A percentile compares a stretch with the other conserved stretches of the same genome.
Evolutionary conservation across 345 rosid species (phyloP).

Genomic region (Pugionium cornutum): DNA sequence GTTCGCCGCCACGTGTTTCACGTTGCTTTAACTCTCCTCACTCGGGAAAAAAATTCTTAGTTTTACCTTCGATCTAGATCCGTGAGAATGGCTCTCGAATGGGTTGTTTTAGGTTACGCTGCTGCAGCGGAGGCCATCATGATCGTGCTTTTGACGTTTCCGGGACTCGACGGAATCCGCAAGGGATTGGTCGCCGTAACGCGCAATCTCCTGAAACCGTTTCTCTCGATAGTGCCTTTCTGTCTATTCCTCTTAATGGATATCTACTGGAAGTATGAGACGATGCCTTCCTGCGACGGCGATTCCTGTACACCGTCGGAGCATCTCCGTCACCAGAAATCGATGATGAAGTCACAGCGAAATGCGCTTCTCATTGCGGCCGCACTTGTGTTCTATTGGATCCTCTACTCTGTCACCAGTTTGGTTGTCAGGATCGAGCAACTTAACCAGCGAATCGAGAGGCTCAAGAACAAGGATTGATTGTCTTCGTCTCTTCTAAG

Average conservation of each 20-base stretch:
- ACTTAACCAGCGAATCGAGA: conserved; percentile 68
- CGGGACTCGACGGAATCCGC: conserved; percentile 77
- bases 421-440: conserved; percentile 70
- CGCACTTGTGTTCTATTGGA: conserved; percentile 84
- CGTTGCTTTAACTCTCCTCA: conserved; percentile 16
- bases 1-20: conserved; percentile 27
- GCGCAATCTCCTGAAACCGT: conserved; percentile 83
- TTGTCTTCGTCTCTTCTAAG: conserved; percentile 12
- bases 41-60: not conserved
- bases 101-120: conserved; percentile 86
- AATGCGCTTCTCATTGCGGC: conserved; percentile 77
- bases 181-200: conserved; percentile 78
- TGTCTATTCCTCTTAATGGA: conserved; percentile 85
- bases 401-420: conserved; percentile 70
- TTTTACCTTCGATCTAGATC: not conserved
- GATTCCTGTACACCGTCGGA: conserved; percentile 80
- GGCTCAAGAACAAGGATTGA: conserved; percentile 60
- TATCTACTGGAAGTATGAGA: conserved; percentile 95
- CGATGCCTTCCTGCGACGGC: conserved; percentile 66
- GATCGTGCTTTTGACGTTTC: conserved; percentile 78
- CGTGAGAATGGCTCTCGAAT: conserved; percentile 77
- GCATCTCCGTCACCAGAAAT: conserved; percentile 88
- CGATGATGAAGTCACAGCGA: conserved; percentile 85
- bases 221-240: conserved; percentile 83
- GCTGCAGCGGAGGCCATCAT: conserved; percentile 91